A percentile compares a stretch with the other conserved stretches of the same genome.
phyloP scores from a whole-genome alignment of 2,329 filamentous ascomycete genomes.

The Chalaropsis ovoidea region DNA sequence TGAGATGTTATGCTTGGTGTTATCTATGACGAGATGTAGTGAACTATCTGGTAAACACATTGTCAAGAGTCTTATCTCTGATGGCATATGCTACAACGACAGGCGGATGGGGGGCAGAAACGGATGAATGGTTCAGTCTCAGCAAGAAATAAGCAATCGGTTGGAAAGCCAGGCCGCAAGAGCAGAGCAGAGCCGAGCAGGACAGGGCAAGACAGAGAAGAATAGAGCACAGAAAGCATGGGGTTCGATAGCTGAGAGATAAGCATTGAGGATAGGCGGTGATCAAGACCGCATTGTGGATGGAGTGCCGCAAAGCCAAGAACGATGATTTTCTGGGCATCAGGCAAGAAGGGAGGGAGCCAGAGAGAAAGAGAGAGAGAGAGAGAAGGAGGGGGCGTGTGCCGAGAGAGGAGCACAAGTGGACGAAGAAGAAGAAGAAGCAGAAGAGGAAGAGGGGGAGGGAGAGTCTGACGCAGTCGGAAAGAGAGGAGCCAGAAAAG shows the following conservation, averaged over 20 bases:
- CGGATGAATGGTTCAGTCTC: no score
- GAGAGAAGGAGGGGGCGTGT: background rate
- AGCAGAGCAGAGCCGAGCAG: no score
- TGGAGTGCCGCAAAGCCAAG: background rate
- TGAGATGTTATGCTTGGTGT: no score
- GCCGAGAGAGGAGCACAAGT: background rate
- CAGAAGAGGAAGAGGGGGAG: background rate
- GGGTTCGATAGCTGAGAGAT: constrained; percentile 4
- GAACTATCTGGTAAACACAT: no score
- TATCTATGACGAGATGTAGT: no score
- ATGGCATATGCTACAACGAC: no score
- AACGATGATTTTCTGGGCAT: background rate
- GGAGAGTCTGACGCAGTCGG: background rate
- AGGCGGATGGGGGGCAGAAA: no score
- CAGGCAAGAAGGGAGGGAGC: no score
- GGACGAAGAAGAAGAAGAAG: background rate
- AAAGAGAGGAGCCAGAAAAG: background rate
- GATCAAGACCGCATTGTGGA: background rate
- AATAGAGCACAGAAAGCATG: background rate
- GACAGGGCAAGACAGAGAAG: no score
- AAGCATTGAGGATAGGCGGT: background rate
- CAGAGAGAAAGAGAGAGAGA: background rate
- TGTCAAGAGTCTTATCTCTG: no score
- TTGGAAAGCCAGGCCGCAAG: no score
- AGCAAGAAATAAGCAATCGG: no score